A percentile compares a stretch with the other conserved stretches of the same genome.
These are phyloP conservation scores for Lodderomyces margitis DNA, from an alignment of 1,139 yeast species.

Conservation along the genomic window DNA sequence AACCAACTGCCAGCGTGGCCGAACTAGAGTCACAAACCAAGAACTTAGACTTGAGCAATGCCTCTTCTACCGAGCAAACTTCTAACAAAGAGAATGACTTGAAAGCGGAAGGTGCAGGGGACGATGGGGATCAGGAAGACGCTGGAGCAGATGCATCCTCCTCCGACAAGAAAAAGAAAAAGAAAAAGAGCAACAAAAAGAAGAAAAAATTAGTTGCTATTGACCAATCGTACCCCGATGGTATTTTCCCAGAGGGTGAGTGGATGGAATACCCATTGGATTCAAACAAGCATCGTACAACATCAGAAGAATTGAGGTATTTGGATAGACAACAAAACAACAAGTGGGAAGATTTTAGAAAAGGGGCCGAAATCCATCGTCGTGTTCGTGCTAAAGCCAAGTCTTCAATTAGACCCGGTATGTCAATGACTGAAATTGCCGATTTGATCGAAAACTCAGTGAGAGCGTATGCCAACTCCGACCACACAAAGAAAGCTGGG, in stretches of 20 bases:
- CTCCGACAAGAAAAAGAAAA: conserved; percentile 40
- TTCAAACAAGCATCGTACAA: conserved; percentile 70
- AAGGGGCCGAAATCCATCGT: conserved; percentile 94
- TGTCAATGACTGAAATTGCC: conserved; percentile 88
- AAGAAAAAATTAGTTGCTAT: conserved; percentile 55
- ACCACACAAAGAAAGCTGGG: conserved; percentile 71
- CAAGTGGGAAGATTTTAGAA: conserved; percentile 84
- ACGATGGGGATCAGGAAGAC: conserved; percentile 12
- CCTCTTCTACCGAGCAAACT: background rate
- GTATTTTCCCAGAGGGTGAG: conserved; percentile 84
- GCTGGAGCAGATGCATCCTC: conserved; percentile 17
- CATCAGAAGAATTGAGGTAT: conserved; percentile 83
- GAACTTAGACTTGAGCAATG: background rate
- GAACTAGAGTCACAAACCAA: conserved; percentile 1
- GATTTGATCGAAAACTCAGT: conserved; percentile 85
- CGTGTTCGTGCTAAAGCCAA: conserved; percentile 83
- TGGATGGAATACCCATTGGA: conserved; percentile 75
- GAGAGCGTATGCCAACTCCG: conserved; percentile 67
- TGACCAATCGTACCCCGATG: conserved; percentile 66
- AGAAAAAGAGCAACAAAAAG: conserved; percentile 48
- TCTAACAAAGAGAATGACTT: background rate
- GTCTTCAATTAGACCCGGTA: conserved; percentile 79
- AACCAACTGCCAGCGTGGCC: background rate
- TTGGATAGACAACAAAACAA: conserved; percentile 65
- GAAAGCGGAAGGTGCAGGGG: conserved; percentile 2